Percentiles rank a stretch among this genome's conserved stretches.
phyloP scores from a whole-genome alignment of 2,329 filamentous ascomycete genomes.

The Ophiostoma tasmaniense region DNA sequence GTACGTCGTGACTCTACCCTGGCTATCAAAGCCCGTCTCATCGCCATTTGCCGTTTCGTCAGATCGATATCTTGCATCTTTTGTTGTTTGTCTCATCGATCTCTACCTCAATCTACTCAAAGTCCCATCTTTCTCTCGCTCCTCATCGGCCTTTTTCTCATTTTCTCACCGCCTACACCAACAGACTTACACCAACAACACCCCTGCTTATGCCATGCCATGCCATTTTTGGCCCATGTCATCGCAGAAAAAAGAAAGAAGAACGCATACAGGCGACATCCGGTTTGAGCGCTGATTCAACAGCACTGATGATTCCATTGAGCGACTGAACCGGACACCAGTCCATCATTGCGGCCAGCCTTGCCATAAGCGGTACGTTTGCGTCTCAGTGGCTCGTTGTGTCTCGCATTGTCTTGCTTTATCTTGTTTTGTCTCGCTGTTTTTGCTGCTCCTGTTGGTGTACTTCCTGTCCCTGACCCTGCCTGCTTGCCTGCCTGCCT shows the following conservation, averaged over 20 bases:
- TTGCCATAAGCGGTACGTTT: neutral
- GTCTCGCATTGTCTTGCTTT: neutral
- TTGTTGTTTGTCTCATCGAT: neutral
- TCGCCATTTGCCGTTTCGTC: neutral
- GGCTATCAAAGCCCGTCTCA: neutral
- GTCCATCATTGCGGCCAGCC: neutral
- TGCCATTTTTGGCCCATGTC: neutral
- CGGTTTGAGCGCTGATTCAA: neutral
- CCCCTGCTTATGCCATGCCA: neutral
- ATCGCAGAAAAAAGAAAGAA: neutral
- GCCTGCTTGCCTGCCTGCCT: neutral
- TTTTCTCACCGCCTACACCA: neutral
- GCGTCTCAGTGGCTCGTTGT: neutral
- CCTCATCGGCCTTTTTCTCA: too few relatives aligned
- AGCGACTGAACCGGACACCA: neutral
- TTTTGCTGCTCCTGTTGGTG: neutral
- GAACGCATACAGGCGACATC: neutral
- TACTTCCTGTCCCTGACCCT: too few relatives aligned
- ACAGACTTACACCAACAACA: neutral
- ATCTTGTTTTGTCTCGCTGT: neutral
- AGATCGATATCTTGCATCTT: neutral
- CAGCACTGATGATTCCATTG: neutral
- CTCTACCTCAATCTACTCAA: neutral
- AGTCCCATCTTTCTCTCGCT: too few relatives aligned
- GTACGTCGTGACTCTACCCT: neutral